phyloP scores from a whole-genome alignment of 306 rosid species.

The Trichosanthes cucumerina region DNA sequence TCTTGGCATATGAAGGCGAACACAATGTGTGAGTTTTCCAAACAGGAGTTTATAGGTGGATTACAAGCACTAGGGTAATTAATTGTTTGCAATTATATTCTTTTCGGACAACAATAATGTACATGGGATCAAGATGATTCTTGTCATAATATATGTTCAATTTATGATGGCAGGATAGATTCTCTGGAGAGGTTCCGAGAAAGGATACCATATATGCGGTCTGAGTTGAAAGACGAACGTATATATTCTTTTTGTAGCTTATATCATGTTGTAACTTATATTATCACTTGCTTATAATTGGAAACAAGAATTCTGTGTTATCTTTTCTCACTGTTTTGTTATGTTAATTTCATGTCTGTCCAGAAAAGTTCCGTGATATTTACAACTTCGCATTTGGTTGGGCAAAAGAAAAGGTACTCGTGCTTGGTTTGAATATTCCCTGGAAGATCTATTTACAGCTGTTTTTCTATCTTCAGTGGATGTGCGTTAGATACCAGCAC shows the following conservation, averaged over 20 bases:
- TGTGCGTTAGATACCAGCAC: neutral
- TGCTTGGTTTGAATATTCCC: neutral
- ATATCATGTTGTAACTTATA: neutral
- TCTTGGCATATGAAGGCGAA: conserved; percentile 99
- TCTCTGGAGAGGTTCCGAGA: conserved; percentile 83
- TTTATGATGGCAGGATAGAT: conserved; percentile 72
- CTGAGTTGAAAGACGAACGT: conserved; percentile 97
- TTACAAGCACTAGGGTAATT: conserved; percentile 81
- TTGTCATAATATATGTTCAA: neutral
- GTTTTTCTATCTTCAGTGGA: neutral
- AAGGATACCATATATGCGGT: conserved; percentile 79
- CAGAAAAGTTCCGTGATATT: conserved; percentile 93
- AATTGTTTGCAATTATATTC: neutral
- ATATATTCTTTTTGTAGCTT: conserved; percentile 19
- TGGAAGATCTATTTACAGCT: neutral
- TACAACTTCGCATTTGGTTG: conserved; percentile 96
- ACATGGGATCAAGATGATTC: neutral
- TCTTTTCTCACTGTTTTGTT: neutral
- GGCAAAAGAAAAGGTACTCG: conserved; percentile 93
- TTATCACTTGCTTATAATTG: neutral
- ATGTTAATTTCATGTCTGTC: conserved; percentile 19
- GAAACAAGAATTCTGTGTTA: neutral
- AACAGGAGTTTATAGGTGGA: conserved; percentile 84
- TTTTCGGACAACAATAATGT: neutral
- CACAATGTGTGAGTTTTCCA: conserved; percentile 98